Evolutionary conservation across 2,329 filamentous ascomycete genomes (phyloP).

Genomic region (Colletotrichum coccodes): DNA sequence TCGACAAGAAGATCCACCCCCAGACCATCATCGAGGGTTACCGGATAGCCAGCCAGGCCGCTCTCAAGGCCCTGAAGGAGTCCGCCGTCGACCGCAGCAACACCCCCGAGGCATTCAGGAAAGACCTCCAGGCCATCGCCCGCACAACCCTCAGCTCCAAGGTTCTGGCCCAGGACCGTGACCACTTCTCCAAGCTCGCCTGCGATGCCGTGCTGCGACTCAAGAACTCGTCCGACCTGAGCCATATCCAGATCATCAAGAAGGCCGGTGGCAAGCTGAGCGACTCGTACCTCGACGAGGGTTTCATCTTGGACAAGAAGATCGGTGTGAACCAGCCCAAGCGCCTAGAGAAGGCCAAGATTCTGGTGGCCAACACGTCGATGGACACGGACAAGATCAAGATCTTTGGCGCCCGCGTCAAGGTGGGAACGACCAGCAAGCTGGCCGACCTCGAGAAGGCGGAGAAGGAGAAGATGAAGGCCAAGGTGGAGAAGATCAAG

Average conservation of each 20-base stretch:
- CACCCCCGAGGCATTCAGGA: slow-evolving; percentile 83
- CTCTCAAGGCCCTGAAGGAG: slow-evolving; percentile 84
- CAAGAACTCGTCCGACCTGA: slow-evolving; percentile 90
- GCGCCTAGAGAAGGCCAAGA: slow-evolving; percentile 97
- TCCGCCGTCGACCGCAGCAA: slow-evolving; percentile 91
- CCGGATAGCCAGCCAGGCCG: slow-evolving; percentile 93
- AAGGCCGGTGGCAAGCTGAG: slow-evolving; percentile 97
- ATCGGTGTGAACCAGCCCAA: slow-evolving; percentile 99
- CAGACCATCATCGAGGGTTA: slow-evolving; percentile 99
- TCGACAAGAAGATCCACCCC: slow-evolving; percentile 98
- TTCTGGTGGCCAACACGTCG: slow-evolving; percentile 95
- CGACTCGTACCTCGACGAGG: slow-evolving; percentile 97
- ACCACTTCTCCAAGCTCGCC: slow-evolving; percentile 90
- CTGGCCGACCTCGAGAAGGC: slow-evolving; percentile 98
- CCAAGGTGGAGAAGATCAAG: slow-evolving; percentile 99
- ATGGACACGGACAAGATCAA: slow-evolving; percentile 99
- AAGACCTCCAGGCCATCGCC: slow-evolving; percentile 90
- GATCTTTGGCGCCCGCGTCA: slow-evolving; percentile 97
- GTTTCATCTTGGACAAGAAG: slow-evolving; percentile 99
- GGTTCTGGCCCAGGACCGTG: slow-evolving; percentile 91
- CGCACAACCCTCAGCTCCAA: slow-evolving; percentile 97
- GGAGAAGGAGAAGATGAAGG: slow-evolving; percentile 99
- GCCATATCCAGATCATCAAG: slow-evolving; percentile 99
- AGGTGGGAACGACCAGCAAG: slow-evolving; percentile 96
- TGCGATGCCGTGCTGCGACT: slow-evolving; percentile 92